phyloP scores from a whole-genome alignment of 257 asterid genomes.

The Catharanthus roseus region DNA sequence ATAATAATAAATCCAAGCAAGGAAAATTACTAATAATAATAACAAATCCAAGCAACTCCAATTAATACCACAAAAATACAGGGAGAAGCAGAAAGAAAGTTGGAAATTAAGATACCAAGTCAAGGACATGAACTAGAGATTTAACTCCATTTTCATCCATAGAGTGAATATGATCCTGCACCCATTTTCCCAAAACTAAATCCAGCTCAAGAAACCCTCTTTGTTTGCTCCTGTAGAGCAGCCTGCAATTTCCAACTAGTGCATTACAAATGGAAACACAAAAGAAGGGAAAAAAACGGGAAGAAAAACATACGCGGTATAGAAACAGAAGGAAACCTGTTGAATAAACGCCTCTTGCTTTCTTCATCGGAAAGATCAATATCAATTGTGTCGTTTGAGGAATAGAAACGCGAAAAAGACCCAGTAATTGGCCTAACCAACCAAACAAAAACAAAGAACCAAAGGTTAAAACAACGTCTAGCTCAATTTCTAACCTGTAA shows the following conservation, averaged over 20 bases:
- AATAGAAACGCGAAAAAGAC: slow-evolving; percentile 40
- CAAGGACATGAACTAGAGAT: slow-evolving; percentile 72
- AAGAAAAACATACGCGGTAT: no score
- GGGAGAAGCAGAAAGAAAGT: neutral
- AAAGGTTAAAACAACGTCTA: neutral
- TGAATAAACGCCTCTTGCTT: slow-evolving; percentile 64
- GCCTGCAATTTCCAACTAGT: slow-evolving; percentile 33
- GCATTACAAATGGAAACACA: neutral
- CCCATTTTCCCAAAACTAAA: slow-evolving; percentile 85
- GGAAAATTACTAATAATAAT: no score
- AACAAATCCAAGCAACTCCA: neutral
- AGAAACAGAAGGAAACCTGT: slow-evolving; percentile 43
- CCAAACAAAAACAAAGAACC: neutral
- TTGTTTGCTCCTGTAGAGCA: slow-evolving; percentile 83
- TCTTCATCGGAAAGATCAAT: slow-evolving; percentile 67
- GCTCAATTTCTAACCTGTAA: slow-evolving; percentile 28
- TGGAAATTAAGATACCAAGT: slow-evolving; percentile 39
- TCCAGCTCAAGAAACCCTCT: slow-evolving; percentile 92
- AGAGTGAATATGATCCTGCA: slow-evolving; percentile 66
- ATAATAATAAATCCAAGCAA: neutral
- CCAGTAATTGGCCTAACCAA: slow-evolving; percentile 48
- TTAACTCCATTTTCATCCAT: slow-evolving; percentile 68
- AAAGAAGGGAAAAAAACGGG: neutral
- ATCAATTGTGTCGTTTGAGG: slow-evolving; percentile 35
- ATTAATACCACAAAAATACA: neutral